Evolutionary conservation across 768 basidiomycete species (phyloP).

Genomic region (Pseudohyphozyma bogoriensis): DNA sequence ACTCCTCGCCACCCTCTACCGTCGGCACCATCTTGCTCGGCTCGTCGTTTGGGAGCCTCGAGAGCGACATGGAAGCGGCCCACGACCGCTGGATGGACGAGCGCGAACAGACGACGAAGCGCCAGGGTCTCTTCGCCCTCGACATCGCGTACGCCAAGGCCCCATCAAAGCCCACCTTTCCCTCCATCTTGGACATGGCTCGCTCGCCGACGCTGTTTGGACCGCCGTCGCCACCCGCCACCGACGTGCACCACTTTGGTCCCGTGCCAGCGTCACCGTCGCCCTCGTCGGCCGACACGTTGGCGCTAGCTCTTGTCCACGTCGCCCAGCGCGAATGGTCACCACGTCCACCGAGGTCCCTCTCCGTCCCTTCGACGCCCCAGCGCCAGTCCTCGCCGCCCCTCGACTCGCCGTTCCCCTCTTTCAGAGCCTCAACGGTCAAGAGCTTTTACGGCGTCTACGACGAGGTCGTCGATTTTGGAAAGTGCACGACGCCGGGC

Average conservation of each 20-base stretch:
- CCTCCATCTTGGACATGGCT: neutral
- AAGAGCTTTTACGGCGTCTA: too few relatives aligned
- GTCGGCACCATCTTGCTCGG: neutral
- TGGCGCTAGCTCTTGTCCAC: neutral
- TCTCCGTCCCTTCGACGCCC: neutral
- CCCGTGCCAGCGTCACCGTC: neutral
- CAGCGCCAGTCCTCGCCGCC: too few relatives aligned
- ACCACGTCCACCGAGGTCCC: neutral
- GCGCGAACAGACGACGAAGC: neutral
- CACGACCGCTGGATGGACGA: neutral
- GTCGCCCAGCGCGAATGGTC: neutral
- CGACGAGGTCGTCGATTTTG: too few relatives aligned
- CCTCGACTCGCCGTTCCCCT: too few relatives aligned
- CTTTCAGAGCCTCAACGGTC: too few relatives aligned
- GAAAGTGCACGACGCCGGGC: too few relatives aligned
- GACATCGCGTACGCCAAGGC: neutral
- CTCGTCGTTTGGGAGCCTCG: neutral
- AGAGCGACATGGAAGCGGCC: neutral
- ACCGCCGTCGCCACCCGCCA: neutral
- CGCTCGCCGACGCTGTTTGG: neutral
- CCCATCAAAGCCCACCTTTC: neutral
- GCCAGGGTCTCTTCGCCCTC: neutral
- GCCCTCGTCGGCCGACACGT: neutral
- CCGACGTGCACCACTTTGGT: neutral
- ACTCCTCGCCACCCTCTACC: neutral